Percentiles rank a stretch among this genome's conserved stretches.
Evolutionary conservation across 768 basidiomycete species (phyloP).

Genomic region (Psilocybe azurescens): DNA sequence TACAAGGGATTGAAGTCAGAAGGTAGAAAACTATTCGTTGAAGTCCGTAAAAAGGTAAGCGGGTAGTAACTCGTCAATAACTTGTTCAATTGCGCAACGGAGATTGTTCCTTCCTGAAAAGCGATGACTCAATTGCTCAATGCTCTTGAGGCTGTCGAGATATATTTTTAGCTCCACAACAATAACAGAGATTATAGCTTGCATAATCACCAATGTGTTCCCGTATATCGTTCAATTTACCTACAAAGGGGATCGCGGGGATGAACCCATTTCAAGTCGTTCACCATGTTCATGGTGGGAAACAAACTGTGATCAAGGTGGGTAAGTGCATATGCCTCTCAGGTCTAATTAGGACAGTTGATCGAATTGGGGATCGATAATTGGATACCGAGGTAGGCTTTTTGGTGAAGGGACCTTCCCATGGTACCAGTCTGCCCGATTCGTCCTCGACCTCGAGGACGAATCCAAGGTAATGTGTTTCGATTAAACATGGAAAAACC

Average conservation of each 20-base stretch:
- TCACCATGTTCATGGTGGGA: not conserved
- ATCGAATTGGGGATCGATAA: constrained; percentile 13
- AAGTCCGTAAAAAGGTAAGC: not conserved
- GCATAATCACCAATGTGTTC: not conserved
- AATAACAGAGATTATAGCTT: not conserved
- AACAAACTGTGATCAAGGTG: not conserved
- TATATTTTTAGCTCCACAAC: not conserved
- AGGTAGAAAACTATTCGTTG: not conserved
- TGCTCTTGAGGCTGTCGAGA: too few relatives aligned
- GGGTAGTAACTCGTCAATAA: not conserved
- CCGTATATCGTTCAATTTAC: not conserved
- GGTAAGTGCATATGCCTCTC: not conserved
- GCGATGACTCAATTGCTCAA: not conserved
- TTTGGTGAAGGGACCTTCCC: constrained; percentile 14
- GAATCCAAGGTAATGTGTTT: constrained; percentile 18
- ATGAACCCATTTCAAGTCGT: not conserved
- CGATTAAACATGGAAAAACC: constrained; percentile 7
- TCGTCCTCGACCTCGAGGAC: constrained; percentile 14
- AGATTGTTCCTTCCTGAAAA: not conserved
- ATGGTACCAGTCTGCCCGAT: constrained; percentile 13
- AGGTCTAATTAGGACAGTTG: constrained; percentile 12
- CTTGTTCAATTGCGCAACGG: not conserved
- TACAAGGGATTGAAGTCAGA: not conserved
- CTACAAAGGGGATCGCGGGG: not conserved
- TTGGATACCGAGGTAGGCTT: constrained; percentile 11